Base-by-base conservation (phyloP, 169 alveolate genomes). In the Eimeria acervulina region DNA sequence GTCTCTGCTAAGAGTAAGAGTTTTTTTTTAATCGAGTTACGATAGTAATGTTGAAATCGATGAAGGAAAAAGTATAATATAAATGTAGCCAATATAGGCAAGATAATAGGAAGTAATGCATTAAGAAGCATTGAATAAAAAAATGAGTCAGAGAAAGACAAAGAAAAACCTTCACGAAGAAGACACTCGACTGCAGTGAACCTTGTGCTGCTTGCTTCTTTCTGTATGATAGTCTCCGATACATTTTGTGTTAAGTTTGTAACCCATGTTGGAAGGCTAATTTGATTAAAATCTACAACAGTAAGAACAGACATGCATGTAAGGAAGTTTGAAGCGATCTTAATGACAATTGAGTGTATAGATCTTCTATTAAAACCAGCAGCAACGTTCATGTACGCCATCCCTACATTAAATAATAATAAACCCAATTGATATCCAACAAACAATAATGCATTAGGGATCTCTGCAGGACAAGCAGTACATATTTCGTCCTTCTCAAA, bases 291-390 rank as follows among this genome's bases (percentile, higher is more conserved):
- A 90, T 97, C 97, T 38, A 98, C 88, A 63, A 97, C 98, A 23
- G 91, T 91, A 42, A 98, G 80, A 19, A 98, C 98, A 28, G 98
- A 91, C 97, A 97, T 97, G 59, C 98, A 95, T 7, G 98, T 95
- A 42, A 97, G 78, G 92, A 97, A 98, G 94, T 98, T 98, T 47
- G 98, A 97, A 21, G 98, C 98, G 42, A 98, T 98, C 95, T 98
- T 98, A 63, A 98, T 97, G 72, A 98, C 98, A 52, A 98, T 97
- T 2, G 99, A 98, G 96, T 98, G 99, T 36, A 97, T 98, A 23
- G 99, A 98, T n/a, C 98, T 83, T 44, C 99, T 94, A 91, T 98
- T 97, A 95, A 96, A 98, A 0, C 99, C 99, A 36, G 99, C 98
- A 52, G 98, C 96, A 6, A 98, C 98, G 96, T 98, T 98, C 96